These are phyloP conservation scores for Perilla frutescens DNA, from an alignment of 257 asterid species.

Conservation along the genomic window DNA sequence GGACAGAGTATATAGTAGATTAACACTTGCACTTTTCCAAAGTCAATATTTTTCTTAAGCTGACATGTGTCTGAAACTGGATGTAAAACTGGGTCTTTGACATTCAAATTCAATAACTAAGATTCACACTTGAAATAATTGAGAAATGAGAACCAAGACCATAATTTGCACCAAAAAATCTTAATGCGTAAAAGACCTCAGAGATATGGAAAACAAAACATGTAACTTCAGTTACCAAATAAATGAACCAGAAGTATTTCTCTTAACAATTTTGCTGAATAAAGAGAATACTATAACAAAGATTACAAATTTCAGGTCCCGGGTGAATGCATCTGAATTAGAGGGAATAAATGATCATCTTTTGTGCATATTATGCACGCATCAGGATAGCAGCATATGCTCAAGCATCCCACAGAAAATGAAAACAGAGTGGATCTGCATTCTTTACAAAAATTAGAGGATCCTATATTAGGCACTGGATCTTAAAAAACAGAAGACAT, in stretches of 20 bases:
- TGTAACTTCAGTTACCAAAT: neutral
- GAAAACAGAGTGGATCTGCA: neutral
- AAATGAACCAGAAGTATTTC: constrained; percentile 5
- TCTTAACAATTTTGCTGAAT: neutral
- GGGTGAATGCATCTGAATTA: neutral
- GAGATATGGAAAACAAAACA: neutral
- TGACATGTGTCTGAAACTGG: constrained; percentile 16
- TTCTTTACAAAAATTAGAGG: too few species aligned
- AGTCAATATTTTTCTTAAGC: constrained; percentile 15
- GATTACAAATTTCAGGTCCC: neutral
- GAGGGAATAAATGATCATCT: neutral
- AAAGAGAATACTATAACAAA: neutral
- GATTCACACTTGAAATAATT: constrained; percentile 13
- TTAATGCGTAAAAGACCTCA: neutral
- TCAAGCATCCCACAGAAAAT: neutral
- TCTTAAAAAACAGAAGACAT: neutral
- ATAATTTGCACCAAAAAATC: neutral
- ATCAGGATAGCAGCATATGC: neutral
- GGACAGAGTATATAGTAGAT: constrained; percentile 22
- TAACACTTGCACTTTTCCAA: constrained; percentile 20
- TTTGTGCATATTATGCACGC: constrained; percentile 26
- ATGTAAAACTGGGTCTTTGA: constrained; percentile 11
- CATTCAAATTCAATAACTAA: constrained; percentile 20
- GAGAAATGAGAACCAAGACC: neutral
- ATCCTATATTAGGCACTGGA: neutral